phyloP scores from a whole-genome alignment of 345 rosid genomes.

The Hibiscus mutabilis region DNA sequence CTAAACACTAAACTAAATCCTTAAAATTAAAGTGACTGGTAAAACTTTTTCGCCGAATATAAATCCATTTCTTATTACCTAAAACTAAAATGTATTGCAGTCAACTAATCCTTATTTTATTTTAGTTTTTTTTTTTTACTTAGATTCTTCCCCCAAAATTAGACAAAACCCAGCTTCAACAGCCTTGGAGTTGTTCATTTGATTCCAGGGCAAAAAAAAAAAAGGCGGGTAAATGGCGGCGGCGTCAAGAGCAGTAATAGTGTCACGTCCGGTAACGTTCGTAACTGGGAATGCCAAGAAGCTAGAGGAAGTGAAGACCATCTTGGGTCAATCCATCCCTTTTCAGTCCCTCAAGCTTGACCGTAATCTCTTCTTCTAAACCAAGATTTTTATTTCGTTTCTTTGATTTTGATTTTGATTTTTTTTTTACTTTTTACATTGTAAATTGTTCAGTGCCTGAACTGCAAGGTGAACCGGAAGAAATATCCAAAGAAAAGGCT shows the following conservation, averaged over 20 bases:
- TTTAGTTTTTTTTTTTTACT: no score
- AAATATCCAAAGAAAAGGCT: slow-evolving; percentile 85
- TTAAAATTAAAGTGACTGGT: no score
- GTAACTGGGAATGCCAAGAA: slow-evolving; percentile 95
- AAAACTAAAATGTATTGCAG: no score
- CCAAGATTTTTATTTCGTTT: background rate
- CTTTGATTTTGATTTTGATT: background rate
- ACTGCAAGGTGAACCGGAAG: slow-evolving; percentile 90
- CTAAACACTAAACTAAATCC: no score
- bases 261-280: slow-evolving; percentile 81
- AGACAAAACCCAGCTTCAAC: background rate
- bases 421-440: background rate
- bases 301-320: slow-evolving; percentile 87
- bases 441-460: slow-evolving; percentile 54
- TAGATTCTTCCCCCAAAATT: background rate
- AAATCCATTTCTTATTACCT: no score
- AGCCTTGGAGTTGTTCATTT: background rate
- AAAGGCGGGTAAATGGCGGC: slow-evolving; percentile 7
- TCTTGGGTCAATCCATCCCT: slow-evolving; percentile 75
- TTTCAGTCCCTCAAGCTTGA: slow-evolving; percentile 84
- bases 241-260: slow-evolving; percentile 18
- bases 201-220: background rate
- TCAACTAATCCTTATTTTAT: no score
- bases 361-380: slow-evolving; percentile 27
- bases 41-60: no score